A percentile compares a stretch with the other conserved stretches of the same genome.
Conservation (phyloP, 345 rosid species). For the Linum trigynum region DNA sequence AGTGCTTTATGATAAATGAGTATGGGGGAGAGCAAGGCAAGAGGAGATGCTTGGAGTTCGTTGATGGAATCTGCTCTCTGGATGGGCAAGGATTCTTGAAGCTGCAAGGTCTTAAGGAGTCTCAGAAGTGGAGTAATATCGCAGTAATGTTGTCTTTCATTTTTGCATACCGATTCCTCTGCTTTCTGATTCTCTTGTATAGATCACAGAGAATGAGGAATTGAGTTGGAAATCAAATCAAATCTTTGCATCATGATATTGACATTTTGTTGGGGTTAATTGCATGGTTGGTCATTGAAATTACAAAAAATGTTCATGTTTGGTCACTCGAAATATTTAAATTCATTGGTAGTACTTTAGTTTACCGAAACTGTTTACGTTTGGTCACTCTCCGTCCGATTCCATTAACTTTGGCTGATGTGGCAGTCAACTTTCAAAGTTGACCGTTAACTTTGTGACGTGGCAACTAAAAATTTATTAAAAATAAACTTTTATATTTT, state of each 20-base stretch:
- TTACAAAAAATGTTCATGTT: too few species aligned
- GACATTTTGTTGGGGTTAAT: too few species aligned
- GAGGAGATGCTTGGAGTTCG: slow-evolving; percentile 13
- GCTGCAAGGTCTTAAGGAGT: slow-evolving; percentile 21
- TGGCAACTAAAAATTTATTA: too few species aligned
- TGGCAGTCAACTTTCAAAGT: too few species aligned
- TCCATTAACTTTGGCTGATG: too few species aligned
- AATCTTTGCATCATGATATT: neutral
- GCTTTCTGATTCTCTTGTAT: slow-evolving; percentile 18
- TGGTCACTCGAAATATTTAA: too few species aligned
- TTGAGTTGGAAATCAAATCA: neutral
- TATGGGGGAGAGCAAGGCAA: slow-evolving; percentile 21
- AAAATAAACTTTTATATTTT: too few species aligned
- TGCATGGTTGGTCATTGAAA: too few species aligned
- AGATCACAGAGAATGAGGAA: slow-evolving; percentile 17
- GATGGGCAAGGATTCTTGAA: slow-evolving; percentile 22
- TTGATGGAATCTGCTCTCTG: slow-evolving; percentile 20
- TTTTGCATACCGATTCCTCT: slow-evolving; percentile 22
- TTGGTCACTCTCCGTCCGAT: too few species aligned
- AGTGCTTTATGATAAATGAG: slow-evolving; percentile 29
- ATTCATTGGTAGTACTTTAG: too few species aligned
- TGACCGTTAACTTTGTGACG: too few species aligned
- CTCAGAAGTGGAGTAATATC: slow-evolving; percentile 25
- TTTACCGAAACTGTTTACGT: too few species aligned
- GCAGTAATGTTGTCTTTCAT: slow-evolving; percentile 23